Evolutionary conservation across 345 rosid genomes (phyloP), one percentile per base, ranked within the genome.

Genomic region (Leavenworthia alabamica): DNA sequence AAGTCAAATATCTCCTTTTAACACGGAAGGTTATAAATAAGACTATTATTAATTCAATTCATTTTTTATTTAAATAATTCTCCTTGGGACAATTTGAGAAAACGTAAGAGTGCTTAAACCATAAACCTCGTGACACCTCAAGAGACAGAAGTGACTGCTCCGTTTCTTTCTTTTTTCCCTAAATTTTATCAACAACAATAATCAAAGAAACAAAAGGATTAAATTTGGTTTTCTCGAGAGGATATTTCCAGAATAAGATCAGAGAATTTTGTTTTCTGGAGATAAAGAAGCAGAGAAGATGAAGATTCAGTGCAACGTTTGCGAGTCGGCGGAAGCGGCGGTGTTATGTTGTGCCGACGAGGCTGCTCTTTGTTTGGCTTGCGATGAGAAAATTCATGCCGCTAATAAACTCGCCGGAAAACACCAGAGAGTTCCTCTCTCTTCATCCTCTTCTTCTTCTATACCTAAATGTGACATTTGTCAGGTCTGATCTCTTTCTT

Each of bases 341-440:
- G 97, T 93, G 71, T 73, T 93, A 27, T 93, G 99, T 67, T 93
- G 99, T 67, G 97, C 99, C n/a, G 97, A 93, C 60, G 99, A 93
- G 81, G 99, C 99, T 57, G 99, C 97, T 19, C 73, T 93, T 45
- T 93, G 99, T 77, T 89, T 80, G 85, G 77, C 74, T 9, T 93
- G 99, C 51, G 99, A 93, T 28, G 86, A 85, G 71, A 83, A 89
- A 73, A 68, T 93, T 13, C 99, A 93, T 67, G 97, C 96, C 0
- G 96, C 96, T 23, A 93, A 89, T 76, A 93, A 93, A 88, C 86
- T 93, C 23, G 99, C 99, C 6, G 82, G 86, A 65, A 93, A 93
- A 80, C 99, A 93, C 68, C 91, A 86, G 81, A 78, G 99, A 46
- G 91, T 89, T 31, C 90, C 96, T 37, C 86, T 93, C 37, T 77